phyloP scores from a whole-genome alignment of 306 rosid species.

The Lotus japonicus region DNA sequence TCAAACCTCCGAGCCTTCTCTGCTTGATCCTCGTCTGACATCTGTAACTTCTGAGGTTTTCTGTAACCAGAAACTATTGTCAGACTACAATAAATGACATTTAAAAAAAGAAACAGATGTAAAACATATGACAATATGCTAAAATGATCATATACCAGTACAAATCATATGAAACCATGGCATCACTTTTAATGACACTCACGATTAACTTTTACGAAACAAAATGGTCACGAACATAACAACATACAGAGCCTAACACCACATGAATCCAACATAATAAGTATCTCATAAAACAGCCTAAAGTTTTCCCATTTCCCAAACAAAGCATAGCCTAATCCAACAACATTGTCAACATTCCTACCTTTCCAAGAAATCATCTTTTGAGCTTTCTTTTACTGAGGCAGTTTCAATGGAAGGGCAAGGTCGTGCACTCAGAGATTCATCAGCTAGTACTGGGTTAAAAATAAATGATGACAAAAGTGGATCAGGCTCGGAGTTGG shows the following conservation, averaged over 20 bases:
- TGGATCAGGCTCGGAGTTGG: constrained; percentile 74
- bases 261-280: too few relatives aligned
- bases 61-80: constrained; percentile 41
- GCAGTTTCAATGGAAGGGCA: constrained; percentile 37
- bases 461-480: constrained; percentile 74
- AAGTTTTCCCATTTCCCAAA: background rate
- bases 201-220: too few relatives aligned
- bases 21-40: constrained; percentile 55
- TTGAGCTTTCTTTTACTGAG: constrained; percentile 39
- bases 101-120: background rate
- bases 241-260: too few relatives aligned
- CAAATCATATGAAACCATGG: too few relatives aligned
- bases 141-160: too few relatives aligned
- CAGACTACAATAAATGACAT: constrained; percentile 12
- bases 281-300: too few relatives aligned
- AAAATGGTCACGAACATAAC: too few relatives aligned
- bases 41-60: constrained; percentile 27
- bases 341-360: background rate
- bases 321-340: background rate
- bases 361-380: constrained; percentile 43
- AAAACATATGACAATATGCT: background rate
- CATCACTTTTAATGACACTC: too few relatives aligned
- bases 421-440: constrained; percentile 30
- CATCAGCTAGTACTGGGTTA: constrained; percentile 43
- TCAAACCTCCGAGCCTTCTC: constrained; percentile 69